A percentile compares a stretch with the other conserved stretches of the same genome.
phyloP scores from a whole-genome alignment of 257 asterid genomes.

The Dorcoceras hygrometricum region DNA sequence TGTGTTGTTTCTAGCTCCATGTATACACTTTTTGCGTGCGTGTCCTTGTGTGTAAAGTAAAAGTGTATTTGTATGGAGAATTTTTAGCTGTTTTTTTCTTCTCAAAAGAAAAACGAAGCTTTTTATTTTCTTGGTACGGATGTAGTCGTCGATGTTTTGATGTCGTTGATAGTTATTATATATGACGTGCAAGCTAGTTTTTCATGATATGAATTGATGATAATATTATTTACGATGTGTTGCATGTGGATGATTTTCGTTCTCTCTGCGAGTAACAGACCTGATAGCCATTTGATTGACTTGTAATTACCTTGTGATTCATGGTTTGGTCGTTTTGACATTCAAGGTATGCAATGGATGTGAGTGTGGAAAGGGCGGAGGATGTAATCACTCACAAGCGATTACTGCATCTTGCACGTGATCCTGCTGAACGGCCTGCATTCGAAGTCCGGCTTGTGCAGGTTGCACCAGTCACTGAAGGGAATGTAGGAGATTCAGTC shows the following conservation, averaged over 20 bases:
- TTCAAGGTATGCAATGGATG: constrained; percentile 91
- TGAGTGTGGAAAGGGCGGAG: constrained; percentile 91
- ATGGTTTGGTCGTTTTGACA: constrained; percentile 16
- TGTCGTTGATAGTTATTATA: neutral
- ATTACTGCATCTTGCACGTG: constrained; percentile 74
- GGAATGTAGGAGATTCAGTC: constrained; percentile 49
- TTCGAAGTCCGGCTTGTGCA: constrained; percentile 94
- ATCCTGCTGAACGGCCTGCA: constrained; percentile 87
- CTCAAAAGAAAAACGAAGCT: neutral
- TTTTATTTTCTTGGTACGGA: neutral
- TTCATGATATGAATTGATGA: neutral
- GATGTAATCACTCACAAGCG: constrained; percentile 91
- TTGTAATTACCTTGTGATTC: constrained; percentile 23
- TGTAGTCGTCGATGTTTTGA: neutral
- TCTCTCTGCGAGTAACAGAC: neutral
- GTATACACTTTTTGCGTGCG: neutral
- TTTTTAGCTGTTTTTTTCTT: neutral
- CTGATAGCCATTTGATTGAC: neutral
- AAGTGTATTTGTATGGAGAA: neutral
- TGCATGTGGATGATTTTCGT: neutral
- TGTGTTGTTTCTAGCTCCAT: neutral
- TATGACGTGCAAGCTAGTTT: neutral
- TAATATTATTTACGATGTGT: neutral
- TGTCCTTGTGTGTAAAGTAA: neutral
- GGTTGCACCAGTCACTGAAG: constrained; percentile 69